Evolutionary conservation across 106 monocot genomes (phyloP).

Genomic region (Phalaenopsis aphrodite): DNA sequence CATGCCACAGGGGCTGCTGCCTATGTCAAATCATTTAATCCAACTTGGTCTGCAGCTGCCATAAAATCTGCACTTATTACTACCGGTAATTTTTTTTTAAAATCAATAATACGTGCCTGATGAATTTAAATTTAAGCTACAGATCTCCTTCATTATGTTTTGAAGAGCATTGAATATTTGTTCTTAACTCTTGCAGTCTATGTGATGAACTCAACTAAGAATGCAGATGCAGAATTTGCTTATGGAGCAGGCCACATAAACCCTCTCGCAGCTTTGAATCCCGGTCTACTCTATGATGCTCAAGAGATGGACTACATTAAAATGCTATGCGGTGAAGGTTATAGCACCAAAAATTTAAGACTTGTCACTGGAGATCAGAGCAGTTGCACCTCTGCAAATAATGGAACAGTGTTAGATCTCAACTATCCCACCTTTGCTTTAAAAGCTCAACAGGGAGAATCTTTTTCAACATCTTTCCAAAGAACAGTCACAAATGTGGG

Average conservation of each 20-base stretch:
- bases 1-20: conserved; percentile 24
- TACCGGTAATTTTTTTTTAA: conserved; percentile 10
- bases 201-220: conserved; percentile 8
- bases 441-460: not conserved
- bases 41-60: conserved; percentile 25
- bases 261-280: conserved; percentile 12
- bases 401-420: conserved; percentile 8
- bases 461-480: not conserved
- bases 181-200: conserved; percentile 8
- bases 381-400: conserved; percentile 9
- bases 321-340: conserved; percentile 17
- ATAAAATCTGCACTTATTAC: conserved; percentile 38
- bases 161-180: no score
- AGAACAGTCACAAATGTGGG: conserved; percentile 30
- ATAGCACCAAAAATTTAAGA: conserved; percentile 1
- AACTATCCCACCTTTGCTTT: conserved; percentile 23
- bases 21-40: conserved; percentile 31
- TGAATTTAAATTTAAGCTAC: no score
- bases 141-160: no score
- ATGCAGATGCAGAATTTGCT: conserved; percentile 10
- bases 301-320: conserved; percentile 12
- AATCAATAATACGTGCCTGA: no score
- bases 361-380: conserved; percentile 14
- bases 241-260: conserved; percentile 22
- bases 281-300: conserved; percentile 17